Evolutionary conservation across 345 rosid species (phyloP), one percentile per base, ranked within the genome.

Genomic region (Mercurialis annua): DNA sequence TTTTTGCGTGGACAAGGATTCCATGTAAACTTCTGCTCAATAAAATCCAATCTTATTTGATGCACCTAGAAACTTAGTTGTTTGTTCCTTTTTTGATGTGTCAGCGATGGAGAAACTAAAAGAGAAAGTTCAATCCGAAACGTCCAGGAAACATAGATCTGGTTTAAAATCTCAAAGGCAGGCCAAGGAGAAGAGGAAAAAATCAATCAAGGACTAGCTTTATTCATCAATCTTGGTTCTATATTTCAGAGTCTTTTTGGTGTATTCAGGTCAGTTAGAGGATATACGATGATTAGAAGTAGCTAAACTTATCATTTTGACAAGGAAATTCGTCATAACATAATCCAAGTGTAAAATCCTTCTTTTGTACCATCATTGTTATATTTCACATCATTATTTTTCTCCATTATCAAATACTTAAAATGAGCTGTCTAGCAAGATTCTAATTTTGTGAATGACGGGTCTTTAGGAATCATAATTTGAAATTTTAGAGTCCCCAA

Each of bases 21-120:
- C 20, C 46, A 30, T 31, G 43, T 14, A 51, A 67, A 42, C 2
- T 7, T 29, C 29, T 21, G 55, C 56, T 59, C 34, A 57, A 21
- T 51, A 26, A 14, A 59, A n/a, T 69, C 29, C 16, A 42, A 60
- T 29, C 24, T 44, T 15, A 30, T 44, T 27, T 14, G 33, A 30
- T 42, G 31, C 42, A 36, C 26, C 24, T n/a, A 43, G 31, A 51
- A 18, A 1, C 24, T 62, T 58, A 64, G 68, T 21, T 40, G 46
- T 61, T 61, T 43, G 23, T 26, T n/a, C 53, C 65, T 20, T 47
- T 54, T 75, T 65, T 47, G 30, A 48, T 75, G 54, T 66, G 56
- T 26, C 80, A 94, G 97, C 90, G 34, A 78, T 91, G 48, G 94
- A 82, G 83, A 91, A 84, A 80, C 73, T 94, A 51, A 81, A 86